Evolutionary conservation across 164 flowering plant species (phyloP).

Genomic region (Magnolia changhungtana): DNA sequence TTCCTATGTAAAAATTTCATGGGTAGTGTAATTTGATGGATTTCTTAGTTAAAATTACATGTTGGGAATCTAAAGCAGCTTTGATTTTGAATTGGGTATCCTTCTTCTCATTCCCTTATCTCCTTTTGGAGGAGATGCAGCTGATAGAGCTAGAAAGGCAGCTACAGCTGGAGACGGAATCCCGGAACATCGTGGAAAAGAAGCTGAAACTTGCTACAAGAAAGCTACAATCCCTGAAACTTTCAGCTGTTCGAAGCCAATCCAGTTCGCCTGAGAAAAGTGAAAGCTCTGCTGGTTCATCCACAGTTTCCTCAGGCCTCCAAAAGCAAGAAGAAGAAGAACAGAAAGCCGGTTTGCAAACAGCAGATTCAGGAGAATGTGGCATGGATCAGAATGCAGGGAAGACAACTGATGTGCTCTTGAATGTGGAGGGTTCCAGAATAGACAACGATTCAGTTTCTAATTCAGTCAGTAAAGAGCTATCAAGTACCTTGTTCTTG

Average conservation of each 20-base stretch:
- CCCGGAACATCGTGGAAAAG: conserved; percentile 60
- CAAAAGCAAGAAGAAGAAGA: conserved; percentile 22
- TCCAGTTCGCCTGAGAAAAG: conserved; percentile 20
- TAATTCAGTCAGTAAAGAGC: conserved; percentile 6
- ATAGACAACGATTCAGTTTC: conserved; percentile 14
- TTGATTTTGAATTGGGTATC: neutral
- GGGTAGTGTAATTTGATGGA: too few relatives aligned
- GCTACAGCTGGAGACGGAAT: conserved; percentile 48
- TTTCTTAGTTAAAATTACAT: too few relatives aligned
- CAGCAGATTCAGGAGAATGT: neutral
- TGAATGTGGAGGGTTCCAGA: neutral
- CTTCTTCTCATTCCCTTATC: neutral
- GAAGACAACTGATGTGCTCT: neutral
- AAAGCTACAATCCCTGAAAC: conserved; percentile 55
- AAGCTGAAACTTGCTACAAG: conserved; percentile 49
- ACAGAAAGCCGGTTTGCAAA: conserved; percentile 11
- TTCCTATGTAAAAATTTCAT: neutral
- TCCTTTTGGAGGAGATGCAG: conserved; percentile 23
- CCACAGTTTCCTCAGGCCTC: conserved; percentile 22
- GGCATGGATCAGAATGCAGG: neutral
- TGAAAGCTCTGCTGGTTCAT: conserved; percentile 28
- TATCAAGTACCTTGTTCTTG: conserved; percentile 12
- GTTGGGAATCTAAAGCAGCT: too few relatives aligned
- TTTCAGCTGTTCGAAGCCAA: conserved; percentile 22
- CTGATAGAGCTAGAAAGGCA: conserved; percentile 50